A percentile compares a stretch with the other conserved stretches of the same genome.
Conservation (phyloP, 805 yeast genomes). For the Suhomyces tanzawaensis region DNA sequence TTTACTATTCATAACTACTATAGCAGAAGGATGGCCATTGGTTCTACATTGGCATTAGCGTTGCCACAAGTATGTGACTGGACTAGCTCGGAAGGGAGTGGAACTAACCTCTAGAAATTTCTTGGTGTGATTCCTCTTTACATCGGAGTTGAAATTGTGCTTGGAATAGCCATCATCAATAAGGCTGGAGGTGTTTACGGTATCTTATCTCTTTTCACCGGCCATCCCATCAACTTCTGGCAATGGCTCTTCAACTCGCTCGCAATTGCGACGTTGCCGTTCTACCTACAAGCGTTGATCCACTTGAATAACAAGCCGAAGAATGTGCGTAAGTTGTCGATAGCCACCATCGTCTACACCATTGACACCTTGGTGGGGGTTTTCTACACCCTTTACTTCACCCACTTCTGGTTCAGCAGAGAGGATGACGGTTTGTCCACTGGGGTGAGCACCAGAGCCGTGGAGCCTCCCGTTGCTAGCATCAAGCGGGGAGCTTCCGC, state of each 20-base stretch:
- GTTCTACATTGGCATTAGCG: not conserved
- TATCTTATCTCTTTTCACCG: constrained; percentile 78
- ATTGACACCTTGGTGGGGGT: constrained; percentile 67
- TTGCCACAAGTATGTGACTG: not conserved
- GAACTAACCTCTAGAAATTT: constrained; percentile 45
- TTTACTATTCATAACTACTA: not conserved
- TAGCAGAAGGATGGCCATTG: not conserved
- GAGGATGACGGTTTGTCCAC: constrained; percentile 29
- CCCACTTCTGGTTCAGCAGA: constrained; percentile 66
- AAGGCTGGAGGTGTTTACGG: constrained; percentile 91
- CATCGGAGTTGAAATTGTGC: constrained; percentile 79
- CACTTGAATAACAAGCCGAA: constrained; percentile 42
- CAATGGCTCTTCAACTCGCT: constrained; percentile 79
- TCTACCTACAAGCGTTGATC: constrained; percentile 60
- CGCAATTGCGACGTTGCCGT: constrained; percentile 60
- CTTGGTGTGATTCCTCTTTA: constrained; percentile 74
- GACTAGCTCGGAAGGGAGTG: not conserved
- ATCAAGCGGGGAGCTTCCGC: constrained; percentile 6
- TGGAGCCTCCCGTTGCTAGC: constrained; percentile 5
- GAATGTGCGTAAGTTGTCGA: constrained; percentile 57
- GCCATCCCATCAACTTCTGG: constrained; percentile 77
- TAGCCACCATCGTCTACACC: constrained; percentile 60
- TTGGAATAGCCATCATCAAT: constrained; percentile 75
- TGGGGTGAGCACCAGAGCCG: constrained; percentile 8
- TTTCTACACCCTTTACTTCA: constrained; percentile 71